phyloP scores from a whole-genome alignment of 2,329 filamentous ascomycete species.

The Apiospora sp. region DNA sequence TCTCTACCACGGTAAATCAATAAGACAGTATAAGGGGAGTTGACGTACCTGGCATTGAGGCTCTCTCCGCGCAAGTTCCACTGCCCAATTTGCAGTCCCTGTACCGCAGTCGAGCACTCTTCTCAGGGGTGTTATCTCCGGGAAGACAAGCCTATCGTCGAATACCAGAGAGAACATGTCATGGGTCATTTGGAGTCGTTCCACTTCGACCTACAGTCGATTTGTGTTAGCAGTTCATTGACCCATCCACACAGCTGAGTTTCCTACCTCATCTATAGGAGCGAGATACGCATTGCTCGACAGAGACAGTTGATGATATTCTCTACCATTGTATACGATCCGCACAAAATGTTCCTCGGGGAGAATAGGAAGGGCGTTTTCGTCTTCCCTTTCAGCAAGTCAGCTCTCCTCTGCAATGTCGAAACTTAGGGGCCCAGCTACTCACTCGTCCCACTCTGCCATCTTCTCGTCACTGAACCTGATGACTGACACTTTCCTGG shows the following conservation, averaged over 20 bases:
- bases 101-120: slow-evolving; percentile 77
- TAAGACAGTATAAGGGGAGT: not conserved
- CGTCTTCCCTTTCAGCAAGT: slow-evolving; percentile 35
- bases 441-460: slow-evolving; percentile 24
- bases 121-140: slow-evolving; percentile 64
- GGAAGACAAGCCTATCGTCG: slow-evolving; percentile 73
- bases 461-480: not conserved
- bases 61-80: slow-evolving; percentile 6
- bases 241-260: slow-evolving; percentile 4
- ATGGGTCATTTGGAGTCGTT: slow-evolving; percentile 71
- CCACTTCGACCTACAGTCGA: slow-evolving; percentile 67
- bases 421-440: not conserved
- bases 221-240: slow-evolving; percentile 29
- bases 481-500: not conserved
- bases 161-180: slow-evolving; percentile 69
- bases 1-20: too few relatives aligned
- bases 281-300: slow-evolving; percentile 71
- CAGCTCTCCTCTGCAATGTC: not conserved
- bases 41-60: slow-evolving; percentile 5
- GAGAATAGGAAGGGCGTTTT: slow-evolving; percentile 50
- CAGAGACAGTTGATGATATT: slow-evolving; percentile 73
- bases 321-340: slow-evolving; percentile 66
- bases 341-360: slow-evolving; percentile 63
- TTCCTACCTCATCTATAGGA: slow-evolving; percentile 74
- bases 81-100: slow-evolving; percentile 72